These are phyloP conservation scores for Globisporangium perplexum DNA, from an alignment of 352 stramenopile genomes.

Conservation along the genomic window DNA sequence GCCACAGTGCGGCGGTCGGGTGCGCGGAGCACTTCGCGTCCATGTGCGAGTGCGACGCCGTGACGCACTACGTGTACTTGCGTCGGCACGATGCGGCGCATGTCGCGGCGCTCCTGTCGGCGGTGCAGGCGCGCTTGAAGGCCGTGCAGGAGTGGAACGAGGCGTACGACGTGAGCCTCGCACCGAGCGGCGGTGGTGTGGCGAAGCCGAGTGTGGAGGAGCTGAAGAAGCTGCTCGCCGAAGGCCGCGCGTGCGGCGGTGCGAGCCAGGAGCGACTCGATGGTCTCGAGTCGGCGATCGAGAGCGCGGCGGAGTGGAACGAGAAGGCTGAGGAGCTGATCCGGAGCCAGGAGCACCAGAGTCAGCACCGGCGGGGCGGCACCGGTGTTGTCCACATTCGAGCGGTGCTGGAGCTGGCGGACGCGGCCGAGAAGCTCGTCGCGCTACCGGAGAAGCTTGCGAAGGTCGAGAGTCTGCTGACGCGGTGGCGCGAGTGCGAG, in stretches of 20 bases:
- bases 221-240: conserved; percentile 26
- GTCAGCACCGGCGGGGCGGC: conserved; percentile 1
- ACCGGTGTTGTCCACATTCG: conserved; percentile 1
- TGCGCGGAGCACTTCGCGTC: conserved; percentile 64
- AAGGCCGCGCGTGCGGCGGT: conserved; percentile 21
- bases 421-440: conserved; percentile 18
- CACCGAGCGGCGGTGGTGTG: not conserved
- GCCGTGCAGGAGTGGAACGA: conserved; percentile 36
- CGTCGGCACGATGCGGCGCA: conserved; percentile 42
- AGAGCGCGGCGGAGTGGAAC: conserved; percentile 19
- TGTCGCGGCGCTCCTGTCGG: conserved; percentile 29
- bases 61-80: conserved; percentile 54
- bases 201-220: conserved; percentile 14
- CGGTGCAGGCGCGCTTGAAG: conserved; percentile 26
- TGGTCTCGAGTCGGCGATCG: conserved; percentile 22
- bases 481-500: conserved; percentile 23
- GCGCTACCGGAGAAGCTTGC: conserved; percentile 18
- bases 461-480: conserved; percentile 19
- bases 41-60: conserved; percentile 72
- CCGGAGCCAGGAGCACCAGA: not conserved
- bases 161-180: conserved; percentile 24
- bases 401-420: conserved; percentile 16
- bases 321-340: conserved; percentile 19
- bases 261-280: conserved; percentile 22
- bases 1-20: conserved; percentile 50